A percentile compares a stretch with the other conserved stretches of the same genome.
phyloP scores from a whole-genome alignment of 306 rosid genomes.

The Quercus glauca region DNA sequence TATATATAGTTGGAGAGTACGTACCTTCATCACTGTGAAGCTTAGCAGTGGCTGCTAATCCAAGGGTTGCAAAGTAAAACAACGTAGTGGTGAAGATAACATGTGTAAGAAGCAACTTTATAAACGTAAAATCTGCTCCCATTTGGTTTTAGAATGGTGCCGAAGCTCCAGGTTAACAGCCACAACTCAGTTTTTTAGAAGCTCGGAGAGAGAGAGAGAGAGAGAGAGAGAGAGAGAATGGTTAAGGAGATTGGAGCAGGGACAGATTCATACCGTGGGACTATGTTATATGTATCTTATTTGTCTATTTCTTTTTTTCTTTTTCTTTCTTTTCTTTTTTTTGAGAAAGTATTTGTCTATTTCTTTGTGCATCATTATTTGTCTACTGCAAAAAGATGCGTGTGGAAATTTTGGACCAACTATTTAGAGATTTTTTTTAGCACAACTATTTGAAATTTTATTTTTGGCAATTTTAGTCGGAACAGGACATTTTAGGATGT shows the following conservation, averaged over 20 bases:
- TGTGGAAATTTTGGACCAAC: too few species aligned
- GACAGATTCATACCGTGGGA: too few species aligned
- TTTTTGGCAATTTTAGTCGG: too few species aligned
- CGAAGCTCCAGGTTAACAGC: background rate
- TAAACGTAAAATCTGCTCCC: slow-evolving; percentile 23
- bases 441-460: too few species aligned
- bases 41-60: slow-evolving; percentile 50
- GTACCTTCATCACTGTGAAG: slow-evolving; percentile 58
- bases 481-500: too few species aligned
- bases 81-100: slow-evolving; percentile 35
- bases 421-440: too few species aligned
- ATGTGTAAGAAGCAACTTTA: slow-evolving; percentile 26
- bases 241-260: background rate
- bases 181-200: background rate
- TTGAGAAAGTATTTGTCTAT: too few species aligned
- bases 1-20: slow-evolving; percentile 15
- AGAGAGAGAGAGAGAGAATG: background rate
- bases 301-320: too few species aligned
- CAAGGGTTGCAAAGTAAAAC: slow-evolving; percentile 28
- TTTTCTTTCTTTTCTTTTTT: too few species aligned
- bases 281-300: too few species aligned
- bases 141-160: slow-evolving; percentile 22
- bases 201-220: background rate
- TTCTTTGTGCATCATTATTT: too few species aligned
- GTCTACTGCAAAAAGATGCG: too few species aligned